Conservation (phyloP, 805 yeast species). For the Zygosaccharomyces pseudorouxii region DNA sequence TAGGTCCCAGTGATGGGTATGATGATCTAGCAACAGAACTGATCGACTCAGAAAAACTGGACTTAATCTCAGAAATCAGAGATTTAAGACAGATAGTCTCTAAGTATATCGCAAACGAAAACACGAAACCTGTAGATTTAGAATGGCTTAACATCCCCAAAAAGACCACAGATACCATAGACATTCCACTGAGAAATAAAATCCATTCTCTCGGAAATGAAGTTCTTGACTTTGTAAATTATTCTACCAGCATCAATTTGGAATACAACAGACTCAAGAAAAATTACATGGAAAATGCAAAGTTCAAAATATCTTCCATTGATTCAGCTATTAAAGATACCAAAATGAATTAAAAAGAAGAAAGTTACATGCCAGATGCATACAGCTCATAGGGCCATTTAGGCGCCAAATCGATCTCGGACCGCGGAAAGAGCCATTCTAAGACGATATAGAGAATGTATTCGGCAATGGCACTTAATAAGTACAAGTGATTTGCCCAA, state of each 20-base stretch:
- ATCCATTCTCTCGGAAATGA: slow-evolving; percentile 1
- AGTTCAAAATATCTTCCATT: not conserved
- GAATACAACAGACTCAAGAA: not conserved
- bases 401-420: slow-evolving; percentile 62
- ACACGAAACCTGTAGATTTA: not conserved
- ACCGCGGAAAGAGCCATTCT: slow-evolving; percentile 66
- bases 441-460: slow-evolving; percentile 56
- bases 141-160: slow-evolving; percentile 3
- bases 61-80: slow-evolving; percentile 43
- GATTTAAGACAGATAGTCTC: slow-evolving; percentile 38
- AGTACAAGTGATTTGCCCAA: slow-evolving; percentile 83
- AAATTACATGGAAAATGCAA: slow-evolving; percentile 4
- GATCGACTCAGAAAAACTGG: slow-evolving; percentile 33
- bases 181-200: not conserved
- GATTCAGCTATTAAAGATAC: slow-evolving; percentile 1
- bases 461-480: slow-evolving; percentile 77
- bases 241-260: not conserved
- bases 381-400: slow-evolving; percentile 61
- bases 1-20: slow-evolving; percentile 32
- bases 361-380: slow-evolving; percentile 3
- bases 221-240: slow-evolving; percentile 1
- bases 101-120: slow-evolving; percentile 8
- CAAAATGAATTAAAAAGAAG: not conserved
- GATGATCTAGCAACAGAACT: slow-evolving; percentile 35
- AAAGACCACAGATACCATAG: not conserved